Evolutionary conservation across 1,284 basidiomycete genomes (phyloP).

Genomic region (Fomitopsis palustris): DNA sequence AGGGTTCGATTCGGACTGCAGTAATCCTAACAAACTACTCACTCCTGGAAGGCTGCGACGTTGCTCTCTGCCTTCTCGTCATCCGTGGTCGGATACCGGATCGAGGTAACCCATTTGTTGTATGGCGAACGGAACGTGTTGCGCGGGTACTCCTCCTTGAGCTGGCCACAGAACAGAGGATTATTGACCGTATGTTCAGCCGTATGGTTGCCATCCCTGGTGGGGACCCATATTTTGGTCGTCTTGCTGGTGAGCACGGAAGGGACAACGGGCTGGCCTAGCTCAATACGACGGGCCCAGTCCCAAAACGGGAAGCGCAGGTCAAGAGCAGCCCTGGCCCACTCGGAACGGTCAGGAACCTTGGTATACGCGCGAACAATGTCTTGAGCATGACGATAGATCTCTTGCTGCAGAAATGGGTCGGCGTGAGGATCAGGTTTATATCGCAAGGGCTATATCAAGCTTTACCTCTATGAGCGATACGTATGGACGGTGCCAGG

Average conservation of each 20-base stretch:
- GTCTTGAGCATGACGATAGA: slow-evolving; percentile 34
- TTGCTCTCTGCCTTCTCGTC: slow-evolving; percentile 29
- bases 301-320: slow-evolving; percentile 51
- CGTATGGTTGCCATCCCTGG: slow-evolving; percentile 9
- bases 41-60: slow-evolving; percentile 30
- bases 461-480: slow-evolving; percentile 41
- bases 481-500: slow-evolving; percentile 52
- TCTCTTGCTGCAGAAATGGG: slow-evolving; percentile 38
- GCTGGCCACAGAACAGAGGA: slow-evolving; percentile 40
- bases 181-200: slow-evolving; percentile 36
- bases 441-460: neutral
- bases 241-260: slow-evolving; percentile 36
- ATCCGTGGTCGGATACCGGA: slow-evolving; percentile 35
- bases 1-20: too few relatives aligned
- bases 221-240: slow-evolving; percentile 36
- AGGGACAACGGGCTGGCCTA: slow-evolving; percentile 30
- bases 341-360: slow-evolving; percentile 23
- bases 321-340: slow-evolving; percentile 34
- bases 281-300: slow-evolving; percentile 33
- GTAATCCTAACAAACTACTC: too few relatives aligned
- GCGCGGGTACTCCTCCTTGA: slow-evolving; percentile 35
- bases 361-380: slow-evolving; percentile 40
- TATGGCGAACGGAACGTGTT: slow-evolving; percentile 35
- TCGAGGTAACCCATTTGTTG: slow-evolving; percentile 35
- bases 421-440: neutral